phyloP scores from a whole-genome alignment of 176 grass and related monocot species.

The Themeda triandra region DNA sequence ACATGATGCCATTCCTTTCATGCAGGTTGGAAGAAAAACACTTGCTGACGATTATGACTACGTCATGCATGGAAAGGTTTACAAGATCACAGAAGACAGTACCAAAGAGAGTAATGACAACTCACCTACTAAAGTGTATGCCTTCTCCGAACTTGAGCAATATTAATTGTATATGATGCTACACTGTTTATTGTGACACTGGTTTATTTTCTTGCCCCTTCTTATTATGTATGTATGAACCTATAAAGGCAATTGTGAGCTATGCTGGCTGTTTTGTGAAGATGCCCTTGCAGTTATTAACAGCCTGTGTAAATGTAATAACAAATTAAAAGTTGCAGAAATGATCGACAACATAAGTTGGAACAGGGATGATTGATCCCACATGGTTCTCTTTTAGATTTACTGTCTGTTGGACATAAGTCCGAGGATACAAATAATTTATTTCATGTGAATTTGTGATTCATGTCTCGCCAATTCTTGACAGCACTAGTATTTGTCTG shows the following conservation, averaged over 20 bases:
- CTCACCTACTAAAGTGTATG: constrained; percentile 67
- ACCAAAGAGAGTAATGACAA: constrained; percentile 3
- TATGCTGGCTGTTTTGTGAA: background rate
- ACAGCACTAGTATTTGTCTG: background rate
- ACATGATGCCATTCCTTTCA: background rate
- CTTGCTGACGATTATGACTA: constrained; percentile 79
- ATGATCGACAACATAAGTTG: background rate
- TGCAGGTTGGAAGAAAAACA: constrained; percentile 41
- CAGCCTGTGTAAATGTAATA: background rate
- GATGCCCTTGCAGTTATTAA: too few relatives aligned
- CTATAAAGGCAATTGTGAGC: background rate
- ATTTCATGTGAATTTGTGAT: background rate
- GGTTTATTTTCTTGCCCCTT: background rate
- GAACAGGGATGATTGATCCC: background rate
- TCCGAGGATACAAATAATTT: background rate
- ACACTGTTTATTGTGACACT: background rate
- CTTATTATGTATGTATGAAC: background rate
- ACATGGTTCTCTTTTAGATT: background rate
- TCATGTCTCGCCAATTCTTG: background rate
- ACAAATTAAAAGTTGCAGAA: background rate
- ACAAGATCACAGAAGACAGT: constrained; percentile 79
- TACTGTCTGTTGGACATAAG: background rate
- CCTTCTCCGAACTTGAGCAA: background rate
- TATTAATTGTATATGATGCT: background rate
- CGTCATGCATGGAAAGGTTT: constrained; percentile 90